These are phyloP conservation scores for Solanum hybrid DNA, from an alignment of 305 asterid genomes.

Conservation along the genomic window DNA sequence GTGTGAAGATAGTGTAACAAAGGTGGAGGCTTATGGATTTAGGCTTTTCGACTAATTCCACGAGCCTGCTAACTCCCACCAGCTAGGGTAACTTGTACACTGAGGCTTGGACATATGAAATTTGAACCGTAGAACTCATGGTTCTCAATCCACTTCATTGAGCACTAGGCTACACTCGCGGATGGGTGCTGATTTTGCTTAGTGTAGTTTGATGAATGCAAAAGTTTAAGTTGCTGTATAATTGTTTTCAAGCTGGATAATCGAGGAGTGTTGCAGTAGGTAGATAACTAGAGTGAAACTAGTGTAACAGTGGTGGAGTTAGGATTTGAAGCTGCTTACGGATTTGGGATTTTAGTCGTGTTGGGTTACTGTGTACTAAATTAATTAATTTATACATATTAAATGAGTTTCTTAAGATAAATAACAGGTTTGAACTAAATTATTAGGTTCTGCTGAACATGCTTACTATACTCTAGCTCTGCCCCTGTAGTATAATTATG, in stretches of 20 bases:
- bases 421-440: not conserved
- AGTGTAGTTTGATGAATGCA: not conserved
- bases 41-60: not conserved
- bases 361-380: not conserved
- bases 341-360: not conserved
- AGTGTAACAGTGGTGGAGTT: not conserved
- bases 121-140: not conserved
- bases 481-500: not conserved
- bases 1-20: not conserved
- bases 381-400: not conserved
- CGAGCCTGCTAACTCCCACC: not conserved
- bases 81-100: not conserved
- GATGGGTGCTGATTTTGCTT: not conserved
- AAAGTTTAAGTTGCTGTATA: not conserved
- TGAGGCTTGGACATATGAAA: not conserved
- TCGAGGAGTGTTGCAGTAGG: not conserved
- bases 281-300: not conserved
- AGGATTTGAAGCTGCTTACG: not conserved
- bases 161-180: not conserved
- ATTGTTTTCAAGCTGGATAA: not conserved
- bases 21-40: not conserved
- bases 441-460: not conserved
- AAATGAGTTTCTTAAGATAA: not conserved
- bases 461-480: not conserved
- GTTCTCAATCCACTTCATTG: not conserved